phyloP scores from a whole-genome alignment of 495 filamentous ascomycete genomes.

The Lophium mytilinum region DNA sequence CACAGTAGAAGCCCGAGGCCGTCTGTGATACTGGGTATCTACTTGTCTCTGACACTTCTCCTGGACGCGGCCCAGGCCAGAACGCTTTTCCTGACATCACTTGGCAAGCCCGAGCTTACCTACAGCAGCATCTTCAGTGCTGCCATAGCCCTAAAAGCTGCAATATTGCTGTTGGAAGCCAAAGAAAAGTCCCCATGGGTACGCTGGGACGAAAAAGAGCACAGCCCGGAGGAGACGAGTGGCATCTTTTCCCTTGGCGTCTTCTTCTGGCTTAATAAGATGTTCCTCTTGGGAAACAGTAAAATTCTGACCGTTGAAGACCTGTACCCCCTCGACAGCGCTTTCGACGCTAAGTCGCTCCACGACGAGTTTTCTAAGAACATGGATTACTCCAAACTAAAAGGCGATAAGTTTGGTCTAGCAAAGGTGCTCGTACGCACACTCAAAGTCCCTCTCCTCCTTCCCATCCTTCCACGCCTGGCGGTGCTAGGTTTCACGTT shows the following conservation, averaged over 20 bases:
- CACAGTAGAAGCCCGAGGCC: constrained; percentile 35
- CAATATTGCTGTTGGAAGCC: constrained; percentile 12
- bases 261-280: constrained; percentile 12
- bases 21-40: constrained; percentile 36
- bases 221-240: constrained; percentile 12
- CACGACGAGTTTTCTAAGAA: constrained; percentile 2
- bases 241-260: constrained; percentile 5
- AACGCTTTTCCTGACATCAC: constrained; percentile 33
- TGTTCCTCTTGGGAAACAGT: constrained; percentile 4
- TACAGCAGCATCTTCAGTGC: constrained; percentile 10
- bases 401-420: constrained; percentile 3
- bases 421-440: constrained; percentile 4
- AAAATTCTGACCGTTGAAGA: constrained; percentile 4
- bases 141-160: constrained; percentile 5
- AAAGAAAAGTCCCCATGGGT: constrained; percentile 6
- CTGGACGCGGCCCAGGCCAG: constrained; percentile 37
- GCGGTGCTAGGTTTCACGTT: constrained; percentile 3
- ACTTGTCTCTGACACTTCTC: constrained; percentile 36
- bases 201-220: constrained; percentile 4
- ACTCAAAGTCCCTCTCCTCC: constrained; percentile 4
- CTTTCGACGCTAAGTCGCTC: not conserved
- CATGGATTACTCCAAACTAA: not conserved
- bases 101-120: constrained; percentile 5
- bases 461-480: constrained; percentile 2
- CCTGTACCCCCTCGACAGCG: constrained; percentile 4